These are phyloP conservation scores for Wallemia hederae DNA, from an alignment of 1,284 basidiomycete genomes.

Conservation along the genomic window DNA sequence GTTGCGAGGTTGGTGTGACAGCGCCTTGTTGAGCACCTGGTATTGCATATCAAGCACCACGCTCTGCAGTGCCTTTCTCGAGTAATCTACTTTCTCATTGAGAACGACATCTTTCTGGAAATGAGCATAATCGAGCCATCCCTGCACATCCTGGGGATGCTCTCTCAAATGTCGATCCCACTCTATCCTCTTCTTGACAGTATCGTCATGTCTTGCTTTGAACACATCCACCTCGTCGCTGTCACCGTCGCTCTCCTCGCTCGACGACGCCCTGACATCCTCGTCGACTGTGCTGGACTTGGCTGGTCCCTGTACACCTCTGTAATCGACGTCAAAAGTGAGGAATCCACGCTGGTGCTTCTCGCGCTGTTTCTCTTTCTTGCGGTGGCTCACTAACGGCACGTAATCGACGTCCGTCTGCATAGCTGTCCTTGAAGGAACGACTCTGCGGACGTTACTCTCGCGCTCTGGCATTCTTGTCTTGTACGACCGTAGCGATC, in stretches of 20 bases:
- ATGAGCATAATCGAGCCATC: neutral
- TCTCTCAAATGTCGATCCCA: neutral
- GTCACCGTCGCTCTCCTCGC: neutral
- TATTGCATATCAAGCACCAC: neutral
- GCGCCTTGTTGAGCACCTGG: neutral
- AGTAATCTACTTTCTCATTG: neutral
- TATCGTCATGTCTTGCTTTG: neutral
- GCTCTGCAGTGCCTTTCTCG: neutral
- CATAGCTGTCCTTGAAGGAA: neutral
- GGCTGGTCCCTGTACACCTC: neutral
- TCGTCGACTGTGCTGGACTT: neutral
- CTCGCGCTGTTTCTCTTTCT: neutral
- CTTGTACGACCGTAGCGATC: neutral
- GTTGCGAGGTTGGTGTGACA: neutral
- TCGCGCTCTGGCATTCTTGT: neutral
- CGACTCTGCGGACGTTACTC: neutral
- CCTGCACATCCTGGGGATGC: neutral
- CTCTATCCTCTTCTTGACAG: neutral
- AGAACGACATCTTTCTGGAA: neutral
- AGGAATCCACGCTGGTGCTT: neutral
- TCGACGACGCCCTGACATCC: neutral
- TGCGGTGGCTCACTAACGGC: neutral
- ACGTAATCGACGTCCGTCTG: neutral
- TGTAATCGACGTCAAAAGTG: neutral
- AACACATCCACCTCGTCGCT: neutral